Evolutionary conservation across 2,329 filamentous ascomycete genomes (phyloP).

Genomic region (Fusarium keratoplasticum): DNA sequence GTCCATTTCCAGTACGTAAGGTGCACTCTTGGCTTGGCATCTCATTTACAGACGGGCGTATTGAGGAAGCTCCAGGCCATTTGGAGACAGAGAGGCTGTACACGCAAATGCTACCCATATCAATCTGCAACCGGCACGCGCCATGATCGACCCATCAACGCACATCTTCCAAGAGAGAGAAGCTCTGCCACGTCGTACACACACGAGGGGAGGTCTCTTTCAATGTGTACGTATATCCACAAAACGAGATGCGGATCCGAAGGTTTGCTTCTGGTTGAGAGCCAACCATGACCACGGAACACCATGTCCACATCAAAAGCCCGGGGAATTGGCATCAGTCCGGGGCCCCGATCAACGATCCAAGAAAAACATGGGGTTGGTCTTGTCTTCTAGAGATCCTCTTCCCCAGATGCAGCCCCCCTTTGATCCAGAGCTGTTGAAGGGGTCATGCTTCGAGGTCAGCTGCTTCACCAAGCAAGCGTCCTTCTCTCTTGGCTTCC

Average conservation of each 20-base stretch:
- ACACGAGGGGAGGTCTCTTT: not conserved
- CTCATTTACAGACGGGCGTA: not conserved
- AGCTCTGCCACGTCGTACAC: slow-evolving; percentile 12
- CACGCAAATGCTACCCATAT: not conserved
- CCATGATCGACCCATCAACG: slow-evolving; percentile 21
- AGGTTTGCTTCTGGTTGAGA: slow-evolving; percentile 26
- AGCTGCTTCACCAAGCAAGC: slow-evolving; percentile 1
- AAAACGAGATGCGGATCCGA: slow-evolving; percentile 35
- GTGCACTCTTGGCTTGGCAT: not conserved
- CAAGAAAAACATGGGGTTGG: not conserved
- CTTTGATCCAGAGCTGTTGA: not conserved
- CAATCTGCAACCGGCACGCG: slow-evolving; percentile 12
- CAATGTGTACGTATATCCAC: not conserved
- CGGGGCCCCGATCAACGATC: slow-evolving; percentile 22
- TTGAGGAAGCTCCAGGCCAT: not conserved
- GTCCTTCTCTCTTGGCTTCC: not conserved
- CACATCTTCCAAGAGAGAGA: not conserved
- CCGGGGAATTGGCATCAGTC: slow-evolving; percentile 12
- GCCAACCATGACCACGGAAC: slow-evolving; percentile 9
- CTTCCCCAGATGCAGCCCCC: slow-evolving; percentile 21
- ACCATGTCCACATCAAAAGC: not conserved
- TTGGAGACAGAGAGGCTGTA: not conserved
- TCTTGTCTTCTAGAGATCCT: not conserved
- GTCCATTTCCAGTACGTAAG: slow-evolving; percentile 1
- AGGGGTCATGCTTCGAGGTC: not conserved